These are phyloP conservation scores for Schizosaccharomyces cryophilus DNA, from an alignment of 805 yeast genomes.

Conservation along the genomic window DNA sequence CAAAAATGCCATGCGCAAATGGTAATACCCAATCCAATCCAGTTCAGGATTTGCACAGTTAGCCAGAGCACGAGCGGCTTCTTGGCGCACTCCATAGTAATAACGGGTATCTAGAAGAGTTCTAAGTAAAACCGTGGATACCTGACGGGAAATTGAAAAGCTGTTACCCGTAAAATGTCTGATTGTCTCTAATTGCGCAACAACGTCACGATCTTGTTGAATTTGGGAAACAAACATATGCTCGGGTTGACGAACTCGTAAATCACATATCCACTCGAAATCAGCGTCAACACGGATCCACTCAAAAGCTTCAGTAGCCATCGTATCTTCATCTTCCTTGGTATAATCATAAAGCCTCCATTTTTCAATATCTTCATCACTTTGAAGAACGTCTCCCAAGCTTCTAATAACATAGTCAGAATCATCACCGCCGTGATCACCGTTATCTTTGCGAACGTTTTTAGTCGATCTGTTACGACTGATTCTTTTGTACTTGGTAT, in stretches of 20 bases:
- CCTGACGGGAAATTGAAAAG: constrained; percentile 29
- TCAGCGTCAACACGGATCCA: constrained; percentile 98
- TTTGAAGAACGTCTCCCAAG: constrained; percentile 54
- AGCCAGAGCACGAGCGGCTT: constrained; percentile 63
- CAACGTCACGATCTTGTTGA: constrained; percentile 85
- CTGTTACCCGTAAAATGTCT: constrained; percentile 35
- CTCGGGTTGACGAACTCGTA: constrained; percentile 69
- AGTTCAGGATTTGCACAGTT: constrained; percentile 35
- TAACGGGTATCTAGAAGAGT: constrained; percentile 67
- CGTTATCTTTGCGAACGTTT: neutral
- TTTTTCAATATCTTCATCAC: constrained; percentile 31
- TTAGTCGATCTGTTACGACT: constrained; percentile 25
- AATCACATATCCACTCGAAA: constrained; percentile 79
- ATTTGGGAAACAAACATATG: constrained; percentile 86
- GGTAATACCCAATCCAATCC: constrained; percentile 47
- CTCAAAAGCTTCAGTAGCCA: constrained; percentile 71
- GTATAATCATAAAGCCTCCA: constrained; percentile 60
- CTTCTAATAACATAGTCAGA: constrained; percentile 22
- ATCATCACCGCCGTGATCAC: constrained; percentile 10
- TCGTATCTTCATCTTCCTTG: constrained; percentile 40
- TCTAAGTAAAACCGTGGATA: constrained; percentile 53
- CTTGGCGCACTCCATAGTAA: constrained; percentile 67
- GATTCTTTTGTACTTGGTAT: constrained; percentile 69
- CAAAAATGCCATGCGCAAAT: constrained; percentile 45
- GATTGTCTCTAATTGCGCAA: constrained; percentile 76